Base-by-base conservation (phyloP, 768 basidiomycete species). In the Pleurotus djamor region DNA sequence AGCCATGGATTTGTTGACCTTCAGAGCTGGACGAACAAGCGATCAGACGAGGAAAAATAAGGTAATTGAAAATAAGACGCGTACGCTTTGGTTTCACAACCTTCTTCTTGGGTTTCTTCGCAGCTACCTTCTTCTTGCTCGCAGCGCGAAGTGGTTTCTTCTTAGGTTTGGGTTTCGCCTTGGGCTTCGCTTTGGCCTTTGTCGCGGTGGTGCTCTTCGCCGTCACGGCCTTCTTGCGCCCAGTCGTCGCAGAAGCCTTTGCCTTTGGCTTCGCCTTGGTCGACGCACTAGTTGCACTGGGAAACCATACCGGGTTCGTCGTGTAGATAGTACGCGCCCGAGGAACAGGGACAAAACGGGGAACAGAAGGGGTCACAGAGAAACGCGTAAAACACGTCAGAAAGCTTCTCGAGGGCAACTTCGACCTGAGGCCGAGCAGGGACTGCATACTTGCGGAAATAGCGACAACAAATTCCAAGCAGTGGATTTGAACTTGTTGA, bases 101-200 rank as follows among this genome's bases (percentile, higher is more conserved):
- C 9, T 17, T 34, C 56, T 56, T 56, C 54, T 33, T 56, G 10
- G 37, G 49, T 50, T 50, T 44, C 28, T 63, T 60, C 13, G 55
- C 55, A 48, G 13, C 32, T 13, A 21, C 36, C 34, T 60, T 59
- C 58, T 61, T 52, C 6, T 52, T 52, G 45, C 52, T 34, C 28
- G 32, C 34, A 47, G 45, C 59, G 65, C 67, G 13, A 59, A 13
- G 5, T 44, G 48, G 36, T 21, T 59, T 61, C 43, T 63, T 61
- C 34, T 56, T 63, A 52, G 57, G 61, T n/a, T 48, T 28, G 4
- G 51, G 32, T 7, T 48, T 34, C 17, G 58, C 33, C 36, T 43
- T 60, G 37, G 57, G 17, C 14, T 47, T 48, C 17, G 59, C 51
- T 56, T 54, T 54, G 21, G 21, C 21, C 52, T 60, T 59, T 6